Conservation (phyloP, 306 rosid species). For the Vicia villosa region DNA sequence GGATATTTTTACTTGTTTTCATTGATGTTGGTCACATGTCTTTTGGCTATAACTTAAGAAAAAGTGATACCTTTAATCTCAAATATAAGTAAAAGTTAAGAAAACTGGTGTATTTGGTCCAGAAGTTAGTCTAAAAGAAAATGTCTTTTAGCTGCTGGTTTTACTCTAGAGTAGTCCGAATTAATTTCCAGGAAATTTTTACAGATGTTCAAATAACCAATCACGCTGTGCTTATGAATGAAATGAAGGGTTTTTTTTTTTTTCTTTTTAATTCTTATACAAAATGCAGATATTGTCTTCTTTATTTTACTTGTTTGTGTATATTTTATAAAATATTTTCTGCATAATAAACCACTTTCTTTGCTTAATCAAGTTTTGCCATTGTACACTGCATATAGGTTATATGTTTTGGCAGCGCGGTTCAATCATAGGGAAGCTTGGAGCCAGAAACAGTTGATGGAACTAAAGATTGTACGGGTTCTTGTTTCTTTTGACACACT, state of each 20-base stretch:
- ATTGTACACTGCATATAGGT: slow-evolving; percentile 47
- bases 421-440: slow-evolving; percentile 32
- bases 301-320: too few relatives aligned
- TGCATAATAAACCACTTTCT: neutral
- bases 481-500: slow-evolving; percentile 13
- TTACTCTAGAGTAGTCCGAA: neutral
- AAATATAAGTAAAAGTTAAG: too few relatives aligned
- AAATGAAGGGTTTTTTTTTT: neutral
- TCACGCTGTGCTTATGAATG: neutral
- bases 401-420: neutral
- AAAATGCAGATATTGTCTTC: neutral
- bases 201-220: neutral
- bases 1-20: slow-evolving; percentile 10
- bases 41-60: slow-evolving; percentile 6
- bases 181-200: neutral
- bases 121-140: too few relatives aligned
- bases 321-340: neutral
- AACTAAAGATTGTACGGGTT: slow-evolving; percentile 34
- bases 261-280: neutral
- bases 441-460: slow-evolving; percentile 31
- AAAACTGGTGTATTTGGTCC: too few relatives aligned
- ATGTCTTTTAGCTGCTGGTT: slow-evolving; percentile 5
- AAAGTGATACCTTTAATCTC: neutral
- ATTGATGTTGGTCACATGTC: too few relatives aligned
- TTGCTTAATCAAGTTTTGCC: slow-evolving; percentile 19